These are phyloP conservation scores for Sporormia fimetaria DNA, from an alignment of 495 filamentous ascomycete species.

Conservation along the genomic window DNA sequence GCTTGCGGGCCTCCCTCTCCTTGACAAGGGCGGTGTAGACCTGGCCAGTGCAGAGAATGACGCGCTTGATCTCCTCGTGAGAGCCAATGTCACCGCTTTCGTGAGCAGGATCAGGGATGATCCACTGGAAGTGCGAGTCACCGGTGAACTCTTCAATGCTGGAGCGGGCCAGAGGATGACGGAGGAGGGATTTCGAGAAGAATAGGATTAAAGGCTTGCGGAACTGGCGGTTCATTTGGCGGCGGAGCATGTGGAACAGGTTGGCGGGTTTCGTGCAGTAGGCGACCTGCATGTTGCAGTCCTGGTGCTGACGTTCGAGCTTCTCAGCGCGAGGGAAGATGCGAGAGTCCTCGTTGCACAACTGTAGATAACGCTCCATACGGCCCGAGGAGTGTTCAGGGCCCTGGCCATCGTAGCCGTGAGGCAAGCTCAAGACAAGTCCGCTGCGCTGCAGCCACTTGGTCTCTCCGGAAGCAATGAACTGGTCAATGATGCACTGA, in stretches of 20 bases:
- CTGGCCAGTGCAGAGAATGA: constrained; percentile 90
- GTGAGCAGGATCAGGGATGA: constrained; percentile 82
- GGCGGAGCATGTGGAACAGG: constrained; percentile 87
- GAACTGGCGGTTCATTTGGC: constrained; percentile 98
- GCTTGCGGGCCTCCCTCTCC: constrained; percentile 70
- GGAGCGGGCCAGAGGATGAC: constrained; percentile 84
- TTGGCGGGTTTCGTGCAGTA: constrained; percentile 91
- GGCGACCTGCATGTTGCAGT: constrained; percentile 98
- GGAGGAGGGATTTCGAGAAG: constrained; percentile 91
- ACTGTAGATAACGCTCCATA: constrained; percentile 93
- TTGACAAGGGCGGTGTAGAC: constrained; percentile 85
- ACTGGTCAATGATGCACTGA: constrained; percentile 98
- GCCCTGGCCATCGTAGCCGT: constrained; percentile 97
- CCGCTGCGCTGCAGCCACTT: constrained; percentile 98
- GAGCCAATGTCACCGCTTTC: constrained; percentile 55
- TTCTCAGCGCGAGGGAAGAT: constrained; percentile 78
- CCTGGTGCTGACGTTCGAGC: constrained; percentile 94
- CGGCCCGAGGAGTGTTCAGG: constrained; percentile 97
- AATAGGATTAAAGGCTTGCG: constrained; percentile 93
- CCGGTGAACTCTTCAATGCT: constrained; percentile 78
- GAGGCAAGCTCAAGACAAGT: constrained; percentile 84
- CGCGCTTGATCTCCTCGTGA: constrained; percentile 81
- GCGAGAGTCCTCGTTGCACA: constrained; percentile 95
- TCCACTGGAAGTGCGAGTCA: constrained; percentile 89
- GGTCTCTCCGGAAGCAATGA: constrained; percentile 90